phyloP scores from a whole-genome alignment of 345 rosid species.

The Brassica rapa region DNA sequence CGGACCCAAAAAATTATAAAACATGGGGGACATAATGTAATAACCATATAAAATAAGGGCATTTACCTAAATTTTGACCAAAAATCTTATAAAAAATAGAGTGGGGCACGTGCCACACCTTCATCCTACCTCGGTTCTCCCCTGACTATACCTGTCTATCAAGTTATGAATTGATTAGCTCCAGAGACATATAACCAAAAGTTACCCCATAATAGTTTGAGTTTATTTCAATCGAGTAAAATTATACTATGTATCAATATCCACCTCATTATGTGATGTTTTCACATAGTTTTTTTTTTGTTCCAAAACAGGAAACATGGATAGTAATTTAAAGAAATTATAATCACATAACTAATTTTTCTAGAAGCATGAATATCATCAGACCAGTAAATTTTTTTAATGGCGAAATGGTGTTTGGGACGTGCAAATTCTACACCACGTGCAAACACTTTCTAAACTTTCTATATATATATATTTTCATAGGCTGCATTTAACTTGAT shows the following conservation, averaged over 20 bases:
- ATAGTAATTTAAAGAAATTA: background rate
- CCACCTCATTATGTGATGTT: background rate
- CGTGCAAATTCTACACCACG: slow-evolving; percentile 30
- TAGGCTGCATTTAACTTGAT: background rate
- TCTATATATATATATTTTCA: background rate
- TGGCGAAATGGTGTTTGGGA: background rate
- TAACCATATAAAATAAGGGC: too few species aligned
- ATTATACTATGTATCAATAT: background rate
- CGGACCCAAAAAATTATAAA: too few species aligned
- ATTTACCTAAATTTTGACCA: too few species aligned
- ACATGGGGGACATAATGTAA: too few species aligned
- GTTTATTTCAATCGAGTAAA: background rate
- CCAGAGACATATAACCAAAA: background rate
- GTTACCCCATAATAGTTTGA: background rate
- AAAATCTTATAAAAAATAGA: too few species aligned
- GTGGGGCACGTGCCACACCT: too few species aligned
- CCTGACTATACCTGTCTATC: background rate
- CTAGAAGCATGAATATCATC: slow-evolving; percentile 11
- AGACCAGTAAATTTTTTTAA: background rate
- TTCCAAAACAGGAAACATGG: slow-evolving; percentile 3
- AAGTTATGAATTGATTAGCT: background rate
- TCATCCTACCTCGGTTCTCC: too few species aligned
- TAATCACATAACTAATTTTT: background rate
- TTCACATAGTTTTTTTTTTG: background rate
- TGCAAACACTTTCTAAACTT: slow-evolving; percentile 8